Conservation (phyloP, 2,329 filamentous ascomycete species). For the Talaromyces sp. region DNA sequence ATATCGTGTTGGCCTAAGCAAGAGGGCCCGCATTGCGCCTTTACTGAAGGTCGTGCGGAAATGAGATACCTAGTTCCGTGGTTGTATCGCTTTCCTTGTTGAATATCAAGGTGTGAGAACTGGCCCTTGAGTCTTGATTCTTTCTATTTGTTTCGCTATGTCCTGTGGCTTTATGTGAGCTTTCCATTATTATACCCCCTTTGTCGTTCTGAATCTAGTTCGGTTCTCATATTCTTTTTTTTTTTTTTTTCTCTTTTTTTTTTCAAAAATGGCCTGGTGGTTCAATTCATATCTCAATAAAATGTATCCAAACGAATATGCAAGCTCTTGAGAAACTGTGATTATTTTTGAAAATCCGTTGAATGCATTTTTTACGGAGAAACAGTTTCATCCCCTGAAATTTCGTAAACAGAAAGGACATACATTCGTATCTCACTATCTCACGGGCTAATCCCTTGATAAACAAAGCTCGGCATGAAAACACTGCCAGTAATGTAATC, state of each 20-base stretch:
- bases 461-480: neutral
- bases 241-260: neutral
- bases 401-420: neutral
- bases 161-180: too few relatives aligned
- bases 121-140: too few relatives aligned
- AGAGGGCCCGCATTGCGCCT: slow-evolving; percentile 51
- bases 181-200: slow-evolving; percentile 20
- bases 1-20: slow-evolving; percentile 54
- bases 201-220: neutral
- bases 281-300: too few relatives aligned
- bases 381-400: neutral
- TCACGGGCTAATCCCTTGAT: neutral
- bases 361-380: neutral
- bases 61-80: slow-evolving; percentile 19
- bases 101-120: too few relatives aligned
- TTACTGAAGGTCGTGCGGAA: slow-evolving; percentile 51
- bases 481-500: neutral
- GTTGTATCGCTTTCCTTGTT: neutral
- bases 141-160: too few relatives aligned
- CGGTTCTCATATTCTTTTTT: too few relatives aligned
- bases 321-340: too few relatives aligned
- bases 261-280: neutral
- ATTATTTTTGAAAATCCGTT: too few relatives aligned
- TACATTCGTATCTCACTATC: neutral
- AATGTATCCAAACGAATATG: too few relatives aligned